Conservation (phyloP, 495 filamentous ascomycete species). For the Xylaria curta region DNA sequence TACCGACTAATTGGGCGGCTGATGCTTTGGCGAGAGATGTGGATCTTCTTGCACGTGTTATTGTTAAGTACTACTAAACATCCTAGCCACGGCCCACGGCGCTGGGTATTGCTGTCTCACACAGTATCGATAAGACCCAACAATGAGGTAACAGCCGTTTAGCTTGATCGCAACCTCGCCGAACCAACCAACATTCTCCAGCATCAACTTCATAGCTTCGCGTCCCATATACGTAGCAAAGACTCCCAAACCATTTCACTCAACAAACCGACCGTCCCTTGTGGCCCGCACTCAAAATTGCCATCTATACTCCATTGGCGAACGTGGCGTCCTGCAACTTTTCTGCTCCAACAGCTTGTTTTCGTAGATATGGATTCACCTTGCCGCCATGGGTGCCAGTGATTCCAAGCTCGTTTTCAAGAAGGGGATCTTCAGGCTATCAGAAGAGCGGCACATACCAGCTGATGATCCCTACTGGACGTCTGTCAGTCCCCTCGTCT, state of each 20-base stretch:
- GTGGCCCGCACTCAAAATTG: neutral
- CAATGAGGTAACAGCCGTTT: slow-evolving; percentile 17
- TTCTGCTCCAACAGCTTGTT: slow-evolving; percentile 5
- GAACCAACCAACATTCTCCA: neutral
- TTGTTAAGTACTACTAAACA: too few relatives aligned
- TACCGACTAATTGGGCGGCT: too few relatives aligned
- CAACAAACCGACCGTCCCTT: neutral
- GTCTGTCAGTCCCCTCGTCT: slow-evolving; percentile 64
- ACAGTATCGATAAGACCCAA: slow-evolving; percentile 20
- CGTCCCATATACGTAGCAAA: slow-evolving; percentile 4
- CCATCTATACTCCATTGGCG: neutral
- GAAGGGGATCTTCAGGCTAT: slow-evolving; percentile 96
- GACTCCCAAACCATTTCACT: neutral
- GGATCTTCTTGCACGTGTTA: neutral
- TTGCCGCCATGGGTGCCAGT: slow-evolving; percentile 83
- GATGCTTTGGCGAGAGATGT: too few relatives aligned
- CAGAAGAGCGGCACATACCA: slow-evolving; percentile 86
- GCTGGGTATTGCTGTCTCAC: neutral
- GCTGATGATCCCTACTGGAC: slow-evolving; percentile 93
- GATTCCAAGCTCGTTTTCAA: slow-evolving; percentile 99
- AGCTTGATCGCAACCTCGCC: slow-evolving; percentile 4
- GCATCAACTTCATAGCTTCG: slow-evolving; percentile 1
- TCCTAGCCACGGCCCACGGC: neutral
- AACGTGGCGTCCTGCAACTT: neutral
- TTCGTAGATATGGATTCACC: slow-evolving; percentile 39